Evolutionary conservation across 768 basidiomycete genomes (phyloP).

Genomic region (Heimioporus sp.): DNA sequence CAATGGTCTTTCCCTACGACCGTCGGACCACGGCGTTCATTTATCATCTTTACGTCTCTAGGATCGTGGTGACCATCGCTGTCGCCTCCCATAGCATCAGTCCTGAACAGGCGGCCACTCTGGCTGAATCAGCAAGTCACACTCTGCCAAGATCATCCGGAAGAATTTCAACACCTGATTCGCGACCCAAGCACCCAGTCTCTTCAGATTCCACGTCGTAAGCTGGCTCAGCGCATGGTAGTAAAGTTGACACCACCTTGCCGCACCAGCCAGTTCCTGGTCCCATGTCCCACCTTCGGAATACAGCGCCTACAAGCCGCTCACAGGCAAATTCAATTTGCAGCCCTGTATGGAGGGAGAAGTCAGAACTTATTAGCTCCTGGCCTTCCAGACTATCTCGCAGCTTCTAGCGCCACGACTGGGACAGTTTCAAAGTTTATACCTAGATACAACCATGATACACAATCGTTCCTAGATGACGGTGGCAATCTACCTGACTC

Average conservation of each 20-base stretch:
- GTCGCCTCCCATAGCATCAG: too few species aligned
- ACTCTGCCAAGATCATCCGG: background rate
- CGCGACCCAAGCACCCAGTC: background rate
- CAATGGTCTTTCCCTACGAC: too few species aligned
- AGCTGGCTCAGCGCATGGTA: background rate
- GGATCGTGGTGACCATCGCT: too few species aligned
- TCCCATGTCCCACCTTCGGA: background rate
- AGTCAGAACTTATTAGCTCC: background rate
- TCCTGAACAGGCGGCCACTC: too few species aligned
- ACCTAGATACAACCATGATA: background rate
- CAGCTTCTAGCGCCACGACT: background rate
- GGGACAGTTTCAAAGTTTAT: background rate
- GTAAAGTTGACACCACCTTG: background rate
- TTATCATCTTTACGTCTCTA: too few species aligned
- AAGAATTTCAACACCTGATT: background rate
- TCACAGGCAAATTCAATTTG: background rate
- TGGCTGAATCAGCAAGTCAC: too few species aligned
- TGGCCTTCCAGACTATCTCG: background rate
- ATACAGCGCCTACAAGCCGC: background rate
- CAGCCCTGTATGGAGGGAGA: background rate
- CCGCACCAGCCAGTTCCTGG: background rate
- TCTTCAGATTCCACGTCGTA: background rate
- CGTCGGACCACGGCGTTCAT: too few species aligned
- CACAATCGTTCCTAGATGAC: background rate
- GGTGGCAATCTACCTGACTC: background rate